Conservation (phyloP, 768 basidiomycete genomes). For the Tylopilus vinaceipallidus region DNA sequence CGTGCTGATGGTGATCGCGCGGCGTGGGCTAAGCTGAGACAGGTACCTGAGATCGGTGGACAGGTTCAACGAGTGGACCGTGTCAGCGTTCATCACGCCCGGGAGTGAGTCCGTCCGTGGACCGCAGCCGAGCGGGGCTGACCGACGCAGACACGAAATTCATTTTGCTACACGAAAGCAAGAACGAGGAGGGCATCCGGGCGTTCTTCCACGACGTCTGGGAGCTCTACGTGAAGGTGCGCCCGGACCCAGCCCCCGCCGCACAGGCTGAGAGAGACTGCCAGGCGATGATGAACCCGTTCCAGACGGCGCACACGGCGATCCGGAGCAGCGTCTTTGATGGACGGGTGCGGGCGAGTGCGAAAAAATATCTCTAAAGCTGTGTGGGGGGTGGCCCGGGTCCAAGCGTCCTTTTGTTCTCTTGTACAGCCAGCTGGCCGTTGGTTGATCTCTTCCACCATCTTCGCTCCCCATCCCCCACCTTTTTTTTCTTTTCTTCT, state of each 20-base stretch:
- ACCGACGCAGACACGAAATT: constrained; percentile 82
- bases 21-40: constrained; percentile 18
- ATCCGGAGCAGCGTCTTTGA: constrained; percentile 86
- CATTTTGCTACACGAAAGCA: constrained; percentile 87
- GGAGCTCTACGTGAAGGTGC: constrained; percentile 96
- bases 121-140: not conserved
- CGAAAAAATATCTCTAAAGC: constrained; percentile 71
- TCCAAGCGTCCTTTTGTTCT: constrained; percentile 20
- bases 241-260: constrained; percentile 2
- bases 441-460: constrained; percentile 8
- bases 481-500: constrained; percentile 15
- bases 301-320: constrained; percentile 84
- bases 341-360: constrained; percentile 76
- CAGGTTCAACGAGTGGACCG: constrained; percentile 98
- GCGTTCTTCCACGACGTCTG: constrained; percentile 93
- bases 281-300: constrained; percentile 91
- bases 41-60: constrained; percentile 97
- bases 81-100: constrained; percentile 94
- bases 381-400: constrained; percentile 19
- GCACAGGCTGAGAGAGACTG: not conserved
- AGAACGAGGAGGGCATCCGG: constrained; percentile 96
- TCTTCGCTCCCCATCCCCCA: not conserved
- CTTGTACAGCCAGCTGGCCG: constrained; percentile 2
- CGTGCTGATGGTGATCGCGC: constrained; percentile 1
- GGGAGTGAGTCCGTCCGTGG: constrained; percentile 64